A percentile compares a stretch with the other conserved stretches of the same genome.
Conservation (phyloP, 2,329 filamentous ascomycete species). For the Ceratocystis cacaofunesta region DNA sequence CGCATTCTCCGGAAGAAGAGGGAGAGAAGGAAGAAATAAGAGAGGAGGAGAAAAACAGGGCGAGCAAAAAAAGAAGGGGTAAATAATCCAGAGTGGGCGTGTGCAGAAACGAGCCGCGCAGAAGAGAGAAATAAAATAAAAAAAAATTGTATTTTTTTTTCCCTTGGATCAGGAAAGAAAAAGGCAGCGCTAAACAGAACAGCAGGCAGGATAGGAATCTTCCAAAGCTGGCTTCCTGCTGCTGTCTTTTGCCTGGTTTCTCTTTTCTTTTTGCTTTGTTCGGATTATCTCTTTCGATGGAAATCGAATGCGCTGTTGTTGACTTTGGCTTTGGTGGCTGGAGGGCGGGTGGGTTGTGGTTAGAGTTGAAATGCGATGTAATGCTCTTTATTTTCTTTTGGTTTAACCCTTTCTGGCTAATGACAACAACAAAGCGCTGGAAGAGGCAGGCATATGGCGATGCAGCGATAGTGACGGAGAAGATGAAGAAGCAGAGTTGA, state of each 20-base stretch:
- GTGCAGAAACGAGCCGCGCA: constrained; percentile 3
- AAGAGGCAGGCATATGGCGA: background rate
- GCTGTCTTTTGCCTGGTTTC: no score
- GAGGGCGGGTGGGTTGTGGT: background rate
- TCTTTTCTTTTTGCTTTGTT: no score
- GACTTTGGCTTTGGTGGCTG: background rate
- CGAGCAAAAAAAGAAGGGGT: constrained; percentile 3
- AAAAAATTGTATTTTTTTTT: background rate
- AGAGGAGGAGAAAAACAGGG: constrained; percentile 7
- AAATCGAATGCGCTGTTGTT: no score
- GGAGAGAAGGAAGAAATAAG: constrained; percentile 1
- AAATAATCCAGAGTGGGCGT: constrained; percentile 4
- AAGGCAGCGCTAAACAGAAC: background rate
- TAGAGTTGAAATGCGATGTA: background rate
- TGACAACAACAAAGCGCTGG: background rate
- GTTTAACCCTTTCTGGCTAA: background rate
- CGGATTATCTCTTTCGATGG: no score
- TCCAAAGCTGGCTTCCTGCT: no score
- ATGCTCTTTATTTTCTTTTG: background rate
- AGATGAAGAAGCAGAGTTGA: no score
- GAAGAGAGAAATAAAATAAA: background rate
- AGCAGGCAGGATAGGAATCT: background rate
- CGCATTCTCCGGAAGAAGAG: constrained; percentile 12
- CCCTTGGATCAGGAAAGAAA: background rate
- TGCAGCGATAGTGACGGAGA: background rate